Evolutionary conservation across 202 grass and related monocot species (phyloP).

Genomic region (Zizania palustris): DNA sequence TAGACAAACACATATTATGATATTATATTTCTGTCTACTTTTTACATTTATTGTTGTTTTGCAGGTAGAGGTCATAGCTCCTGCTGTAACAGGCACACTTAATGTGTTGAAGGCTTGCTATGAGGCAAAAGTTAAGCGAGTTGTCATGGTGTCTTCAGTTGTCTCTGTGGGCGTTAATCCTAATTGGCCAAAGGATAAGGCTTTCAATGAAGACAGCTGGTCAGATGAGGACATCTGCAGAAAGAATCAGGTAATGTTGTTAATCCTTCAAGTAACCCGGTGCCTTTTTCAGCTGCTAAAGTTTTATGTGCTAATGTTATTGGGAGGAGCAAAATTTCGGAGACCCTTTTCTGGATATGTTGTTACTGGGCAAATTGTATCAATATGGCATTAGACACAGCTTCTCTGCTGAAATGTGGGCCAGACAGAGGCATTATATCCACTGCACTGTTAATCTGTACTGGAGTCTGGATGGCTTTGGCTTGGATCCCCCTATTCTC

Average conservation of each 20-base stretch:
- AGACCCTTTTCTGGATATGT: background rate
- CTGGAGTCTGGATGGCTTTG: background rate
- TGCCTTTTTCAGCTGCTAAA: background rate
- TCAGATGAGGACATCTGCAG: slow-evolving; percentile 65
- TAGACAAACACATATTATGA: background rate
- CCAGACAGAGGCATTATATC: too few species aligned
- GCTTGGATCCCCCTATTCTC: background rate
- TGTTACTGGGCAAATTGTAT: background rate
- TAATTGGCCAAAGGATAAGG: slow-evolving; percentile 54
- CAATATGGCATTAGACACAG: background rate
- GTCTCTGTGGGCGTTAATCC: slow-evolving; percentile 44
- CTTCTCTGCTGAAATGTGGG: too few species aligned
- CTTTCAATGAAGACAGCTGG: slow-evolving; percentile 62
- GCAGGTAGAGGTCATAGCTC: slow-evolving; percentile 57
- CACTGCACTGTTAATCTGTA: background rate
- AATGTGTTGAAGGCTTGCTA: slow-evolving; percentile 67
- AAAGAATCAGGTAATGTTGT: slow-evolving; percentile 54
- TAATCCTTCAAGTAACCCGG: background rate
- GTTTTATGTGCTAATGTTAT: background rate
- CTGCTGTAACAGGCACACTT: slow-evolving; percentile 61
- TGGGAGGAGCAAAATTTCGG: background rate
- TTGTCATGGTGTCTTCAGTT: slow-evolving; percentile 60
- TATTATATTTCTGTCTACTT: background rate
- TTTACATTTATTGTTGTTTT: background rate
- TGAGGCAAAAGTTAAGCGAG: slow-evolving; percentile 64